Evolutionary conservation across 257 asterid species (phyloP).

Genomic region (Solanum clarkiae): DNA sequence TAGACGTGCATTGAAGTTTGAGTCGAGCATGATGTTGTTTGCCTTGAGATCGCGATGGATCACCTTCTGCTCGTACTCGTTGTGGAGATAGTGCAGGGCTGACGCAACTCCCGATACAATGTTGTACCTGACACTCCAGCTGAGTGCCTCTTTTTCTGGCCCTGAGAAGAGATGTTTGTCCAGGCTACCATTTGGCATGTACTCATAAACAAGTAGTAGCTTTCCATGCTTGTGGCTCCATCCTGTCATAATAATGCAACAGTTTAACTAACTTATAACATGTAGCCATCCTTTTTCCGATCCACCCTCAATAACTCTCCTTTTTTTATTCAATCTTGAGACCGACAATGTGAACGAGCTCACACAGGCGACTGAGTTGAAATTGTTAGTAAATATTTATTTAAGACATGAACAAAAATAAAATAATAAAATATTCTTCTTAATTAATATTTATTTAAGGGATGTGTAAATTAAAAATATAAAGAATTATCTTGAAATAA

Average conservation of each 20-base stretch:
- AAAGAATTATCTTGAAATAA: no score
- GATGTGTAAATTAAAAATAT: no score
- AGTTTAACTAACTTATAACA: neutral
- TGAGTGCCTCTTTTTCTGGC: conserved; percentile 1
- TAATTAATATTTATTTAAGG: no score
- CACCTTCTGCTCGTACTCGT: conserved; percentile 27
- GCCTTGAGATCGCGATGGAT: conserved; percentile 32
- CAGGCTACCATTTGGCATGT: conserved; percentile 31
- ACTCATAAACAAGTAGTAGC: conserved; percentile 23
- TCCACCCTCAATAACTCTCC: neutral
- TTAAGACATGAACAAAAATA: no score
- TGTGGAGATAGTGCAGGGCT: conserved; percentile 26
- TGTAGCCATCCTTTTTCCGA: neutral
- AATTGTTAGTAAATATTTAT: neutral
- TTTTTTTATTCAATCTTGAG: neutral
- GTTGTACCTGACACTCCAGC: conserved; percentile 15
- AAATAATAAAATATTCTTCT: no score
- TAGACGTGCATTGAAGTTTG: conserved; percentile 25
- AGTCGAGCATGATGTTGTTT: conserved; percentile 36
- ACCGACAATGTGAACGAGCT: neutral
- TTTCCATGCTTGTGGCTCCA: conserved; percentile 33
- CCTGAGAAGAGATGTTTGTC: conserved; percentile 21
- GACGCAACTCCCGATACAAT: conserved; percentile 18
- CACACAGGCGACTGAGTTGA: accelerated
- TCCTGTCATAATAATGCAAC: conserved; percentile 4